phyloP scores from a whole-genome alignment of 2,329 filamentous ascomycete genomes.

The Xylariaceae sp. region DNA sequence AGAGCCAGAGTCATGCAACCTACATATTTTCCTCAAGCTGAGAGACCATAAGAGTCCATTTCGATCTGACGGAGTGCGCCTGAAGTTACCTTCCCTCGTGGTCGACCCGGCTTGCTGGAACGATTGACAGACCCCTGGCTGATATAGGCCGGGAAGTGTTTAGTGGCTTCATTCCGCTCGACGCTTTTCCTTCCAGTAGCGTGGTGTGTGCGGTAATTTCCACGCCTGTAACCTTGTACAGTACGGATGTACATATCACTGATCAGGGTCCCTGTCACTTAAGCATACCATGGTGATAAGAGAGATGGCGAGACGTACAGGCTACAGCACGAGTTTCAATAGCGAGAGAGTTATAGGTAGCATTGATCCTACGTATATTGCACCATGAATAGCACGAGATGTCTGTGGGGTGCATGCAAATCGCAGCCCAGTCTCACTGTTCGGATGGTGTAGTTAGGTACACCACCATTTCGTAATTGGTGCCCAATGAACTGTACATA shows the following conservation, averaged over 20 bases:
- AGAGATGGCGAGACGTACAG: conserved; percentile 6
- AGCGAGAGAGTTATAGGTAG: conserved; percentile 10
- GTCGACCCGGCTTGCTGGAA: conserved; percentile 24
- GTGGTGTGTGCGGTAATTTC: conserved; percentile 9
- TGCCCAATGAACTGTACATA: conserved; percentile 3
- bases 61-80: conserved; percentile 5
- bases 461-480: conserved; percentile 7
- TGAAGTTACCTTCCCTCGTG: conserved; percentile 17
- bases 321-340: conserved; percentile 7
- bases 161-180: conserved; percentile 12
- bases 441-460: not conserved
- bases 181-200: conserved; percentile 5
- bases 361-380: not conserved
- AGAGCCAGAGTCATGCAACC: conserved; percentile 5
- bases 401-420: too few relatives aligned
- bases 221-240: not conserved
- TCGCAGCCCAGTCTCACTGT: too few relatives aligned
- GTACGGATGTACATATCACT: too few relatives aligned
- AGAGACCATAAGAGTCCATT: conserved; percentile 4
- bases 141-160: conserved; percentile 17
- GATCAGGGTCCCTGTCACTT: not conserved
- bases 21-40: conserved; percentile 7
- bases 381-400: not conserved
- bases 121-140: conserved; percentile 20
- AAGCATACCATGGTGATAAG: conserved; percentile 1